phyloP scores from a whole-genome alignment of 1,139 yeast genomes.

The Nadsonia commutata region DNA sequence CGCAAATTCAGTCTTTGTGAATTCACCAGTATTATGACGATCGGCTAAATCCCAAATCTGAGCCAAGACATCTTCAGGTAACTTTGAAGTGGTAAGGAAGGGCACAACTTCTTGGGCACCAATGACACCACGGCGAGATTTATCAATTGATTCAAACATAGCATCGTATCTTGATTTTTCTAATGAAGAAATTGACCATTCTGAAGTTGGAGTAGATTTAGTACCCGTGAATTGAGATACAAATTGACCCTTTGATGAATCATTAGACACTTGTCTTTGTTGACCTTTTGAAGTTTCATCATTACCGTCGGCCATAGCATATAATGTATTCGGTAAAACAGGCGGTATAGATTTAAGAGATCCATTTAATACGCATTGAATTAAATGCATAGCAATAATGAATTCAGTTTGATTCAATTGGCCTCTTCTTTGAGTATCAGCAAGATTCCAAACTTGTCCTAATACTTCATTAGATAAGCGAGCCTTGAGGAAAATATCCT shows the following conservation, averaged over 20 bases:
- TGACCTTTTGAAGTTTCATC: too few species aligned
- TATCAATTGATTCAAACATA: conserved; percentile 67
- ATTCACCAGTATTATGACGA: conserved; percentile 71
- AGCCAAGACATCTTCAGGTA: conserved; percentile 76
- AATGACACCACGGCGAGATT: conserved; percentile 43
- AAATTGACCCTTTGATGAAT: conserved; percentile 1
- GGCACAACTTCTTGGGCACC: conserved; percentile 66
- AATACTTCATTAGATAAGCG: conserved; percentile 59
- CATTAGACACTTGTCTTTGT: background rate
- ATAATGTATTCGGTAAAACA: conserved; percentile 36
- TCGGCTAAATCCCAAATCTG: conserved; percentile 92
- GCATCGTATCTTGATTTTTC: conserved; percentile 68
- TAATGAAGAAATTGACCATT: conserved; percentile 56
- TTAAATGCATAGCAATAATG: conserved; percentile 87
- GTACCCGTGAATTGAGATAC: conserved; percentile 25
- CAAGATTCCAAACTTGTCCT: conserved; percentile 81
- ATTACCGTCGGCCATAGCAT: conserved; percentile 2
- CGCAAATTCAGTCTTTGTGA: conserved; percentile 70
- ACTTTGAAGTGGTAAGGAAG: conserved; percentile 75
- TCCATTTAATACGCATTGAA: conserved; percentile 69
- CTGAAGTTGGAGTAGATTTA: conserved; percentile 40
- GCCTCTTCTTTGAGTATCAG: conserved; percentile 65
- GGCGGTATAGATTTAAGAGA: conserved; percentile 53
- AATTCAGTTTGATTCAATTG: conserved; percentile 59
- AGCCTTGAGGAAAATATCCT: conserved; percentile 77